Evolutionary conservation across 2,329 filamentous ascomycete genomes (phyloP).

Genomic region (Neofusicoccum cordaticola): DNA sequence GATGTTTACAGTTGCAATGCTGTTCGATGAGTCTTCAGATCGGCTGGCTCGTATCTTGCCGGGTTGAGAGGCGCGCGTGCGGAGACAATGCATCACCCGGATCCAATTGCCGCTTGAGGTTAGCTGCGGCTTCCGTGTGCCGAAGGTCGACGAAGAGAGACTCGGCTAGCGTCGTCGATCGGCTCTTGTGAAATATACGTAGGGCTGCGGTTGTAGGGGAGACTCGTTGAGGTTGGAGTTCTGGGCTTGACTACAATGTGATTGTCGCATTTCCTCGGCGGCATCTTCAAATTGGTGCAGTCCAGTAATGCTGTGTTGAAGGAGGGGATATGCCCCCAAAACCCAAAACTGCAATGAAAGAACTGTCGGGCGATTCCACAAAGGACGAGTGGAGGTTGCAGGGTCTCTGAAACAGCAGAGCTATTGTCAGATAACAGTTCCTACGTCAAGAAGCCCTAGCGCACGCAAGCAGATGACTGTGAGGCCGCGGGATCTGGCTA

Average conservation of each 20-base stretch:
- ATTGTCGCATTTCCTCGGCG: too few relatives aligned
- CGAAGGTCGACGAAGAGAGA: background rate
- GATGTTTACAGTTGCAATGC: background rate
- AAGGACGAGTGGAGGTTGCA: background rate
- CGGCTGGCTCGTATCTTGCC: background rate
- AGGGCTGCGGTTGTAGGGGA: background rate
- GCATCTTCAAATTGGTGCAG: too few relatives aligned
- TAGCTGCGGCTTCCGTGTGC: slow-evolving; percentile 1
- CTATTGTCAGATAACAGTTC: too few relatives aligned
- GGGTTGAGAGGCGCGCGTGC: background rate
- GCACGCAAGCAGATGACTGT: too few relatives aligned
- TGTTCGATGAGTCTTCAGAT: background rate
- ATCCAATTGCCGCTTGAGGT: background rate
- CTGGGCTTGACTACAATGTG: too few relatives aligned
- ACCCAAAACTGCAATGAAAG: too few relatives aligned
- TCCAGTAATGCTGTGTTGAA: too few relatives aligned
- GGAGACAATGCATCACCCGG: background rate
- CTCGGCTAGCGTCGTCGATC: background rate
- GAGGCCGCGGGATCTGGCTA: background rate
- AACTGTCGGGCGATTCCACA: too few relatives aligned
- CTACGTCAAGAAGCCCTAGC: too few relatives aligned
- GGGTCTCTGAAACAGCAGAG: too few relatives aligned
- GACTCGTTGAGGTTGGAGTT: too few relatives aligned
- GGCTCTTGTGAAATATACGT: background rate
- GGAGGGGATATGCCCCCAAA: too few relatives aligned